Conservation (phyloP, 371 early-diverging fungal species). For the Chytridium lagenaria region DNA sequence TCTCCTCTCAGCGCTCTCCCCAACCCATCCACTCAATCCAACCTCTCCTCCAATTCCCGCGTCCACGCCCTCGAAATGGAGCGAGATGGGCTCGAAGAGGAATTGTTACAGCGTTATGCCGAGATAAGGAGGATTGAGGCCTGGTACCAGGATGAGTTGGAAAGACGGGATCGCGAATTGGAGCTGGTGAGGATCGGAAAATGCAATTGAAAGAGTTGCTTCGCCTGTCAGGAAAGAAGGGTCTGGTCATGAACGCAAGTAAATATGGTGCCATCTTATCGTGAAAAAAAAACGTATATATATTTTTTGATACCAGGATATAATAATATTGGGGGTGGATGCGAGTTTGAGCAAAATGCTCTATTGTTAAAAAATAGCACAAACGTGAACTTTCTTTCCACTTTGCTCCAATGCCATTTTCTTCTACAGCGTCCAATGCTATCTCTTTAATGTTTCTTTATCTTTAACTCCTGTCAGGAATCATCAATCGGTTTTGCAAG, state of each 20-base stretch:
- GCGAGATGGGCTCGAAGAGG: constrained; percentile 17
- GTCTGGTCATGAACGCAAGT: too few relatives aligned
- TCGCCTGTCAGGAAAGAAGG: not conserved
- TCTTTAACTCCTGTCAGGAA: not conserved
- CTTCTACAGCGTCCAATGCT: too few relatives aligned
- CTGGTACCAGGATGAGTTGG: constrained; percentile 15
- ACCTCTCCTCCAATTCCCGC: not conserved
- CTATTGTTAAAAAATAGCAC: too few relatives aligned
- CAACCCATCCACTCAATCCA: not conserved
- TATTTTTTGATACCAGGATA: too few relatives aligned
- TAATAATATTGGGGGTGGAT: not conserved
- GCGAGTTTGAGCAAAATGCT: not conserved
- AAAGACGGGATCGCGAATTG: constrained; percentile 14
- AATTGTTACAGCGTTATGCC: constrained; percentile 4
- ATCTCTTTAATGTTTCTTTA: too few relatives aligned
- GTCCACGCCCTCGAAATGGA: constrained; percentile 1
- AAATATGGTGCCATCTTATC: too few relatives aligned
- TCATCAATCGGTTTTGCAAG: not conserved
- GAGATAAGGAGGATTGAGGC: constrained; percentile 7
- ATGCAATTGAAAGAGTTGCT: not conserved
- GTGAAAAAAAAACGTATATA: too few relatives aligned
- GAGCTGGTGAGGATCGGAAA: not conserved
- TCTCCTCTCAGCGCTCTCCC: too few relatives aligned
- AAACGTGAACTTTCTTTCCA: too few relatives aligned
- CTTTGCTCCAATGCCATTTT: too few relatives aligned